Conservation (phyloP, 1,284 basidiomycete species). For the Fomes fomentarius region DNA sequence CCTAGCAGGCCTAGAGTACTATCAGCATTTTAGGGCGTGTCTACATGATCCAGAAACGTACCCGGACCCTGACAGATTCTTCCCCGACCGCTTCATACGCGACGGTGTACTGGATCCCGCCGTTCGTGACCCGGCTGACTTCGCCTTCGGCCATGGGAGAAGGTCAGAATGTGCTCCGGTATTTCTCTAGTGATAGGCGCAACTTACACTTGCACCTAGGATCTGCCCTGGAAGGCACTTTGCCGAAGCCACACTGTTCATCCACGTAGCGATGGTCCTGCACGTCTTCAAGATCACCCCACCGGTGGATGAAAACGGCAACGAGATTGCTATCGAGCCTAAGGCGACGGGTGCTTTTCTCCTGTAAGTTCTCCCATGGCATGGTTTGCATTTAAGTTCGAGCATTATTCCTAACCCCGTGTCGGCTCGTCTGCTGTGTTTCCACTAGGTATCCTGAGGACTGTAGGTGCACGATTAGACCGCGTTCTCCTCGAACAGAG, state of each 20-base stretch:
- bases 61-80: constrained; percentile 16
- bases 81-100: constrained; percentile 17
- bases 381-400: no score
- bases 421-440: neutral
- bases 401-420: no score
- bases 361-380: neutral
- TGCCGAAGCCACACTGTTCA: constrained; percentile 3
- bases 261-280: constrained; percentile 6
- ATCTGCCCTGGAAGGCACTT: constrained; percentile 14
- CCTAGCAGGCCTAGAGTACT: neutral
- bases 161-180: neutral
- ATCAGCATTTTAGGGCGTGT: constrained; percentile 7
- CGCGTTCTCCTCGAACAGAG: constrained; percentile 17
- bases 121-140: constrained; percentile 2
- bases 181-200: neutral
- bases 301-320: constrained; percentile 1
- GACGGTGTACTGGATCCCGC: constrained; percentile 13
- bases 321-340: neutral
- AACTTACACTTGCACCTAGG: neutral
- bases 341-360: neutral
- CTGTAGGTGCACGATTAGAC: constrained; percentile 18
- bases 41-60: constrained; percentile 12
- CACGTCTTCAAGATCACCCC: constrained; percentile 9
- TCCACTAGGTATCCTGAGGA: constrained; percentile 7
- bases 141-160: constrained; percentile 26